phyloP scores from a whole-genome alignment of 1,139 yeast genomes.

The Saccharomyces hybrid region DNA sequence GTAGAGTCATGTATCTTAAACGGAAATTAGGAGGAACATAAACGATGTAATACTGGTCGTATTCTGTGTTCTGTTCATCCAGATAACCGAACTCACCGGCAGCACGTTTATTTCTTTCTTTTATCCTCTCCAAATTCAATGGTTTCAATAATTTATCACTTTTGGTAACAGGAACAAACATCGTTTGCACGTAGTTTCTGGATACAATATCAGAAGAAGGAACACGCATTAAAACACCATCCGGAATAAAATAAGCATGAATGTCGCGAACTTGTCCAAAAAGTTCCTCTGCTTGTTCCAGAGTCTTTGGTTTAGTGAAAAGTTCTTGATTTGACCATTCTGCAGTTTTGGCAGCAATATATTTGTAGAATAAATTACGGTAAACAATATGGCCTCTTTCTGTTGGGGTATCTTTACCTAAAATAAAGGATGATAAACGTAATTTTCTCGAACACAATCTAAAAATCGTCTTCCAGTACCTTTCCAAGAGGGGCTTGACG shows the following conservation, averaged over 20 bases:
- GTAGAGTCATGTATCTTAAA: conserved; percentile 47
- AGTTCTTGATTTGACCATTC: conserved; percentile 44
- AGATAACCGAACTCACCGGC: conserved; percentile 48
- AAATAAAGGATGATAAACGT: conserved; percentile 70
- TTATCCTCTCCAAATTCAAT: conserved; percentile 33
- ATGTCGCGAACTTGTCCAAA: conserved; percentile 39
- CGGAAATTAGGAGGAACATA: conserved; percentile 80
- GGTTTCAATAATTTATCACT: conserved; percentile 59
- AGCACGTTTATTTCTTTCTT: conserved; percentile 28
- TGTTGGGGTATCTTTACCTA: conserved; percentile 57
- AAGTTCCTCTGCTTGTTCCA: conserved; percentile 39
- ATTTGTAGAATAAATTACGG: conserved; percentile 41
- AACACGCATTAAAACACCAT: conserved; percentile 78
- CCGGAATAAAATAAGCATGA: conserved; percentile 56
- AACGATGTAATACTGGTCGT: conserved; percentile 63
- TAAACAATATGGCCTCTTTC: conserved; percentile 71
- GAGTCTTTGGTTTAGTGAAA: conserved; percentile 49
- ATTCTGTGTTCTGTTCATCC: conserved; percentile 41
- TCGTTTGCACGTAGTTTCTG: conserved; percentile 49
- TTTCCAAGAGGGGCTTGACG: conserved; percentile 34
- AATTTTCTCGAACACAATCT: conserved; percentile 47
- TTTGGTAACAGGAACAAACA: conserved; percentile 78
- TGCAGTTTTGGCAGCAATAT: conserved; percentile 32
- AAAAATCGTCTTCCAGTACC: conserved; percentile 60
- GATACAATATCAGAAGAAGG: conserved; percentile 77